Evolutionary conservation across 257 asterid species (phyloP), one percentile per base, ranked within the genome.

Genomic region (Ophiorrhiza pumila): DNA sequence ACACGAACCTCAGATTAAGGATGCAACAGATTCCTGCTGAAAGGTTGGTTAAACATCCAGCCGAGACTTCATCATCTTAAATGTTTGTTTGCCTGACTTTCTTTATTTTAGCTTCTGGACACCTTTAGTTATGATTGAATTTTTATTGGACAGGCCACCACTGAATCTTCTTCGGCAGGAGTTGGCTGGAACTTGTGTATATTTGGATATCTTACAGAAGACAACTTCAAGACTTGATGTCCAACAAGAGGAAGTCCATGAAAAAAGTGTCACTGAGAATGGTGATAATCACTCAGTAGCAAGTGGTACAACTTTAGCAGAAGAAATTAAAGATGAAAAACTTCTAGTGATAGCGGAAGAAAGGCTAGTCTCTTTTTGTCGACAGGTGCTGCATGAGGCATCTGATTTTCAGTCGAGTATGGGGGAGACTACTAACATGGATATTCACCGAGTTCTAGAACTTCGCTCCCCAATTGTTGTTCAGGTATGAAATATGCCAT

Each of bases 101-200:
- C 29, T 65, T 4, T n/a, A 45, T 23, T 42, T 34, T 35, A 50
- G 60, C 73, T 68, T 68, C 2, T 31, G 55, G 56, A 32, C 71
- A 23, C n/a, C 34, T 73, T 32, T 59, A 62, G 47, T 43, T 47
- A 57, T 74, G 61, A 65, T 56, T 29, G 10, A 69, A 63, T 63
- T 79, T 80, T 78, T 75, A 66, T 74, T 80, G 80, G 63, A 71
- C 85, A 95, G 99, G 86, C 97, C 92, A 69, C 96, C 98, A 5
- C 82, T 85, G 80, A 95, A 95, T 85, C 99, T 95, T 89, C 97
- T 95, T 63, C 99, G 99, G 66, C 99, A 95, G 81, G 99, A 95
- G 82, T 80, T 95, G 77, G 89, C 96, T 77, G 99, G 96, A 77
- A 90, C 99, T 6, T 85, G 90, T 85, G 87, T 95, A 83, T 95